Evolutionary conservation across 352 stramenopile species (phyloP).

Genomic region (Globisporangium sylvaticum): DNA sequence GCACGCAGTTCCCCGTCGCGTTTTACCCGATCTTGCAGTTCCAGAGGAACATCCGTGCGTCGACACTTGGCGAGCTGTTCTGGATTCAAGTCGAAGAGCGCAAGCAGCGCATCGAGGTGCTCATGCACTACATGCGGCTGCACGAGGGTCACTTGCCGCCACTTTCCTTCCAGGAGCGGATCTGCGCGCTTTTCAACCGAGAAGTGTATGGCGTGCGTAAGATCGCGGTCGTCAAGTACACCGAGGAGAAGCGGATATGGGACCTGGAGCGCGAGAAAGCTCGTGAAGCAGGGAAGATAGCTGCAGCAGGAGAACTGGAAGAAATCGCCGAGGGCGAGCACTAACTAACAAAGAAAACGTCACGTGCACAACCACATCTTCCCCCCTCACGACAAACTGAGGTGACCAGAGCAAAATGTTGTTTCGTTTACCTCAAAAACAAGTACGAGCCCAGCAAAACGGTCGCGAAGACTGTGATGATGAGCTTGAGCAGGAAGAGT

Average conservation of each 20-base stretch:
- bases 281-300: neutral
- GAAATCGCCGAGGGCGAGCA: neutral
- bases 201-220: constrained; percentile 28
- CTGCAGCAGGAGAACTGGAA: neutral
- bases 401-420: neutral
- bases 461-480: constrained; percentile 61
- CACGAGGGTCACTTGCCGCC: constrained; percentile 46
- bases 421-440: constrained; percentile 19
- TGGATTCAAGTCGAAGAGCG: constrained; percentile 36
- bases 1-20: constrained; percentile 48
- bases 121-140: constrained; percentile 63
- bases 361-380: neutral
- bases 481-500: constrained; percentile 65
- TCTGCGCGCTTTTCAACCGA: constrained; percentile 29
- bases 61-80: constrained; percentile 46
- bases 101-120: constrained; percentile 37
- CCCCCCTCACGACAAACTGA: neutral
- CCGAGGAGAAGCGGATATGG: constrained; percentile 29
- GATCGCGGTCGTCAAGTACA: constrained; percentile 41
- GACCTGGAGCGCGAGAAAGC: constrained; percentile 13
- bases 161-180: constrained; percentile 27
- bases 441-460: constrained; percentile 53
- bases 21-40: constrained; percentile 70
- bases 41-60: constrained; percentile 49
- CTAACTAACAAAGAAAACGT: neutral